These are phyloP conservation scores for Claviceps digitariae DNA, from an alignment of 2,329 filamentous ascomycete genomes.

Conservation along the genomic window DNA sequence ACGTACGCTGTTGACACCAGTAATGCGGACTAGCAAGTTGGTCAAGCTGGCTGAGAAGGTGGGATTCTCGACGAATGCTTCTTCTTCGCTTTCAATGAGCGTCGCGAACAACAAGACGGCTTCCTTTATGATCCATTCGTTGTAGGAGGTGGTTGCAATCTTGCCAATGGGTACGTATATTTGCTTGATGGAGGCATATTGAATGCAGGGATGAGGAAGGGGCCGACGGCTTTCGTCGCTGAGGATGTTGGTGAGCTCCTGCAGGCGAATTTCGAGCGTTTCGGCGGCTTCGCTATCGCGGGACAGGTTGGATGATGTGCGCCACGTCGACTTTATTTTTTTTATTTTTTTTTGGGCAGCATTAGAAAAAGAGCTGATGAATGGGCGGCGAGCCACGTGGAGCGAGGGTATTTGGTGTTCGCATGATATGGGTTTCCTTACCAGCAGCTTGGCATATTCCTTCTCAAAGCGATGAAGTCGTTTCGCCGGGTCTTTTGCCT, in stretches of 20 bases:
- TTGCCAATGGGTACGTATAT: constrained; percentile 84
- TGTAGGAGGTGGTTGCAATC: constrained; percentile 72
- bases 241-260: constrained; percentile 57
- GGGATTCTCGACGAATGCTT: constrained; percentile 79
- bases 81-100: constrained; percentile 90
- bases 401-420: too few relatives aligned
- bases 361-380: too few relatives aligned
- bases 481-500: constrained; percentile 47
- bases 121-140: constrained; percentile 75
- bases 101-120: constrained; percentile 80
- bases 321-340: constrained; percentile 39
- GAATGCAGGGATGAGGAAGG: constrained; percentile 80
- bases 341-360: too few relatives aligned
- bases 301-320: constrained; percentile 45
- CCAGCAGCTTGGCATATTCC: constrained; percentile 49
- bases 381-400: too few relatives aligned
- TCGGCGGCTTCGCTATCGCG: constrained; percentile 49
- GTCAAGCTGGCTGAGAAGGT: constrained; percentile 79
- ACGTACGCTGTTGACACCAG: constrained; percentile 58
- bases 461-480: constrained; percentile 54
- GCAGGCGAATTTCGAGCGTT: constrained; percentile 46
- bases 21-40: constrained; percentile 68
- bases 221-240: constrained; percentile 81
- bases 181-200: constrained; percentile 73
- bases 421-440: constrained; percentile 19